Conservation (phyloP, 139 green algal genomes). For the Coelastrella sp. region DNA sequence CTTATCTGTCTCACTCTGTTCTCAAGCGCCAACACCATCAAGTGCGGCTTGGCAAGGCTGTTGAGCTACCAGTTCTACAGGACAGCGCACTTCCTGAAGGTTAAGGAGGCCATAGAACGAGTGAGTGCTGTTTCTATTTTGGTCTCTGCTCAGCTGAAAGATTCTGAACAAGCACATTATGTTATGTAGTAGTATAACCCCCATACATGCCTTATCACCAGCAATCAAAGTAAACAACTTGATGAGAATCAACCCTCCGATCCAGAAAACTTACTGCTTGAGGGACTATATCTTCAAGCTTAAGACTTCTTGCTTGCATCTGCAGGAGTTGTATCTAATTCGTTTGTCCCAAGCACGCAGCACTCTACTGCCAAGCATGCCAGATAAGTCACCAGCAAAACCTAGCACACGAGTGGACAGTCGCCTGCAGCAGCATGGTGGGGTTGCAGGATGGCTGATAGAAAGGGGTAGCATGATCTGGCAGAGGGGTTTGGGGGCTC, state of each 20-base stretch:
- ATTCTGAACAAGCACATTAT: not conserved
- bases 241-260: no score
- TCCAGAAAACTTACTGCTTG: no score
- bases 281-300: no score
- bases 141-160: not conserved
- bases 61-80: conserved; percentile 28
- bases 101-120: conserved; percentile 13
- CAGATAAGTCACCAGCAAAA: not conserved
- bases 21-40: not conserved
- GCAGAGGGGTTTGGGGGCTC: no score
- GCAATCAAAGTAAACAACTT: no score
- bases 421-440: not conserved
- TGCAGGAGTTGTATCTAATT: conserved; percentile 27
- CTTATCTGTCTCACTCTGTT: conserved; percentile 19
- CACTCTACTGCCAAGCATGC: not conserved
- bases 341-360: conserved; percentile 19
- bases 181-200: no score
- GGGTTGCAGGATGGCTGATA: not conserved
- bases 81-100: conserved; percentile 26
- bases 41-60: conserved; percentile 25
- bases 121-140: not conserved
- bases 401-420: no score
- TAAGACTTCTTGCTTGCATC: not conserved
- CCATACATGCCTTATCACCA: no score
- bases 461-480: conserved; percentile 11